phyloP scores from a whole-genome alignment of 176 grass and related monocot genomes.

The Carex myosuroides region DNA sequence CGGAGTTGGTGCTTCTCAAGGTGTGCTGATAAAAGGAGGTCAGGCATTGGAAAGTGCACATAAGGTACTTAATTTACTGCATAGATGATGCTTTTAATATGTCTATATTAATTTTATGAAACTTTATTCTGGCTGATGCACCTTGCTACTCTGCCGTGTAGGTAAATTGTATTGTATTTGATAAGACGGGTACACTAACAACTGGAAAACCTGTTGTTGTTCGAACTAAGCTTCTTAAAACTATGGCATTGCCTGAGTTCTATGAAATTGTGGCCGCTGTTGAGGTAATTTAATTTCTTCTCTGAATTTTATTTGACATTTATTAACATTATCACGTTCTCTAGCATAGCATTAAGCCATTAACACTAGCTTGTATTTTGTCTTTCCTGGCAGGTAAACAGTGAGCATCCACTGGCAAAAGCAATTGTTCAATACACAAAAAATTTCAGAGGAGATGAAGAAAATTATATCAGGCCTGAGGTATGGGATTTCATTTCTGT shows the following conservation, averaged over 20 bases:
- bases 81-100: not conserved
- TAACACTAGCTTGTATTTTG: conserved; percentile 2
- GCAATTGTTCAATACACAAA: conserved; percentile 69
- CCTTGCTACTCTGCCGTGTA: conserved; percentile 18
- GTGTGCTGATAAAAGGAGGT: conserved; percentile 89
- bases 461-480: conserved; percentile 60
- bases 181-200: conserved; percentile 93
- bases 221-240: conserved; percentile 64
- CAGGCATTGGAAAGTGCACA: conserved; percentile 91
- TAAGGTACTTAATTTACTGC: conserved; percentile 40
- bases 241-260: conserved; percentile 73
- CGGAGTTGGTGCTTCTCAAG: conserved; percentile 89
- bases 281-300: conserved; percentile 40
- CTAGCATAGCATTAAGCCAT: not conserved
- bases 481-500: conserved; percentile 66
- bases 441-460: conserved; percentile 42
- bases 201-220: conserved; percentile 79
- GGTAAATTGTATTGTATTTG: conserved; percentile 85
- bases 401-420: conserved; percentile 89
- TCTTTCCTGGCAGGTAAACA: conserved; percentile 53
- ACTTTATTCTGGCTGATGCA: not conserved
- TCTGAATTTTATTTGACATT: not conserved
- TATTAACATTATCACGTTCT: not conserved
- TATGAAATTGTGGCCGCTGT: conserved; percentile 57
- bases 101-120: not conserved